Evolutionary conservation across 257 asterid genomes (phyloP).

Genomic region (Solanum gracilifrons): DNA sequence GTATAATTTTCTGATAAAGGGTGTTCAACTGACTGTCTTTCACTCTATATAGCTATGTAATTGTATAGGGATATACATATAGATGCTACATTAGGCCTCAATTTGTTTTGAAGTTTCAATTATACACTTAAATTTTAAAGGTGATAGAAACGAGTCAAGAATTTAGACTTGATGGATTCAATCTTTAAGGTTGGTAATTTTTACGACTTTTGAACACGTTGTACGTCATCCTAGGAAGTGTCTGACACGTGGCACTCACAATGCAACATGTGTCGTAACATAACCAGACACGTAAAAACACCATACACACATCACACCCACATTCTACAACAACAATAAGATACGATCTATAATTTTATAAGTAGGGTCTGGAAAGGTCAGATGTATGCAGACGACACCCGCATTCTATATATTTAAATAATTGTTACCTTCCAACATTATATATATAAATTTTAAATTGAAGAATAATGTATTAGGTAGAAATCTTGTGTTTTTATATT

Average conservation of each 20-base stretch:
- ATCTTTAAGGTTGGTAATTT: neutral
- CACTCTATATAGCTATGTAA: neutral
- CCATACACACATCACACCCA: neutral
- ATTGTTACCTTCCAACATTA: neutral
- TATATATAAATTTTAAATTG: neutral
- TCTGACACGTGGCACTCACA: neutral
- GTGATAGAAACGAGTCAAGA: neutral
- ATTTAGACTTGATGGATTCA: neutral
- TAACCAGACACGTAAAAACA: neutral
- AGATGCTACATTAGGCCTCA: neutral
- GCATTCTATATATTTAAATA: neutral
- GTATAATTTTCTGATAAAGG: neutral
- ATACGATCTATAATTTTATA: neutral
- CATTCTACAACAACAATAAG: neutral
- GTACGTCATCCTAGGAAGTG: neutral
- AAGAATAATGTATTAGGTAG: neutral
- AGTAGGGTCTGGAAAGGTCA: rapidly evolving
- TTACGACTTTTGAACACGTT: neutral
- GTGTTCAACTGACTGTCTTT: neutral
- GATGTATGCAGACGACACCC: neutral
- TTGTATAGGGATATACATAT: neutral
- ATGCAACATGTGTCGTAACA: neutral
- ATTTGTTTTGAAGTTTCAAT: neutral
- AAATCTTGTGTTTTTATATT: neutral
- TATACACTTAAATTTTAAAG: neutral